Evolutionary conservation across 2,329 filamentous ascomycete species (phyloP), one percentile per base, ranked within the genome.

Genomic region (Lachnellula hyalina): DNA sequence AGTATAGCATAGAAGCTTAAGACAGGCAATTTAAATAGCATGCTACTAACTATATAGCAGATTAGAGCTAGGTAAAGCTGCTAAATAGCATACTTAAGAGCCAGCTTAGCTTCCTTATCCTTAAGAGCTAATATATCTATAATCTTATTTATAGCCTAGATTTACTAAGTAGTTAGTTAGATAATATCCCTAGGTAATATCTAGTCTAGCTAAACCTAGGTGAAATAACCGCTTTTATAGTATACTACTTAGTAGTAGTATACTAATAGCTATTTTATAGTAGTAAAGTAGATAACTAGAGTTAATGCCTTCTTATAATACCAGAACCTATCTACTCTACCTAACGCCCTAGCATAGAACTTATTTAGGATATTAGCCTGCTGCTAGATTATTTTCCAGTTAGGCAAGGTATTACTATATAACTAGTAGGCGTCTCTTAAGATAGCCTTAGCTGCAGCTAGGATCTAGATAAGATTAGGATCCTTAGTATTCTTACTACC

Each of bases 191-290:
- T 11, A 8, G 21, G 48, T 14, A 54, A 42, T 32, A 38, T 35
- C 25, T 60, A 8, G 45, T n/a, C n/a, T n/a, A n/a, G n/a, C n/a
- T n/a, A n/a, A n/a, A 9, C 19, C n/a, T 7, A 4, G 9, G 45
- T 56, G 11, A 60, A 56, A 47, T 58, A 35, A n/a, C 56, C 14
- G 38, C n/a, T 6, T 41, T 41, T n/a, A 9, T 19, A 9, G 41
- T 57, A 51, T 15, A 59, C 40, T 7, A 59, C 49, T 1, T 28
- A 28, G 42, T 59, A 61, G 47, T 57, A 57, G 49, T 56, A 61
- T 17, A 50, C 46, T 11, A 61, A 9, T 12, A 61, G 46, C 51
- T 61, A n/a, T n/a, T n/a, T n/a, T n/a, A n/a, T n/a, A n/a, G n/a
- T n/a, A n/a, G n/a, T n/a, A n/a, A n/a, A n/a, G n/a, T n/a, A n/a